These are phyloP conservation scores for Eimeria tenella DNA, from an alignment of 169 alveolate species.

Conservation along the genomic window DNA sequence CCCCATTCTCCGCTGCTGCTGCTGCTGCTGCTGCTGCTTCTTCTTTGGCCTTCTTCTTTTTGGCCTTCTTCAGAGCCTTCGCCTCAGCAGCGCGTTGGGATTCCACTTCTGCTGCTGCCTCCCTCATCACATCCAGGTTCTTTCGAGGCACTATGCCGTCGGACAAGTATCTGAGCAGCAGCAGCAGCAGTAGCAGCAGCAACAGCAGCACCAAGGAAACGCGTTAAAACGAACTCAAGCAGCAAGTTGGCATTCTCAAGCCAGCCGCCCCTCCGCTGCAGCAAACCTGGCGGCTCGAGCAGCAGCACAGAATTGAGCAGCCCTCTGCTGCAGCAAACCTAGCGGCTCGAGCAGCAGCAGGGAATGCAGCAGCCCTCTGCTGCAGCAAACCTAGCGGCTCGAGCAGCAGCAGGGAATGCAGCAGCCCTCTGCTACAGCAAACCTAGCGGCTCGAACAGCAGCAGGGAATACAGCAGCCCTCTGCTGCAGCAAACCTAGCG, in stretches of 20 bases:
- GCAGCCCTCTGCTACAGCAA: conserved; percentile 71
- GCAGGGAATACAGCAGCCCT: neutral
- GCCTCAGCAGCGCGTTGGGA: conserved; percentile 51
- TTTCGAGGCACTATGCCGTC: conserved; percentile 87
- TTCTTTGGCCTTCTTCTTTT: neutral
- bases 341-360: too few species aligned
- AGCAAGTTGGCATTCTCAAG: neutral
- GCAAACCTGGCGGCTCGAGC: neutral
- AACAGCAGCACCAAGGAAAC: neutral
- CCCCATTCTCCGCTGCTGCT: neutral
- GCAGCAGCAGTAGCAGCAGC: neutral
- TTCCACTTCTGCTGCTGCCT: conserved; percentile 80
- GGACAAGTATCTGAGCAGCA: conserved; percentile 84
- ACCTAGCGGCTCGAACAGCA: neutral
- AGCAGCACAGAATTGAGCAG: conserved; percentile 85
- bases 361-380: neutral
- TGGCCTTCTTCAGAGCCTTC: conserved; percentile 26
- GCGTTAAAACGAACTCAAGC: neutral
- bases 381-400: neutral
- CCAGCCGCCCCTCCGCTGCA: neutral
- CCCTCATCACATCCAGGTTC: conserved; percentile 91
- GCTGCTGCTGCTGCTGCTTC: conserved; percentile 59
- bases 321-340: neutral
- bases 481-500: neutral
- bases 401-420: neutral